Evolutionary conservation across 1,284 basidiomycete genomes (phyloP), one percentile per base, ranked within the genome.

Genomic region (Erythrobasidium hasegawianum): DNA sequence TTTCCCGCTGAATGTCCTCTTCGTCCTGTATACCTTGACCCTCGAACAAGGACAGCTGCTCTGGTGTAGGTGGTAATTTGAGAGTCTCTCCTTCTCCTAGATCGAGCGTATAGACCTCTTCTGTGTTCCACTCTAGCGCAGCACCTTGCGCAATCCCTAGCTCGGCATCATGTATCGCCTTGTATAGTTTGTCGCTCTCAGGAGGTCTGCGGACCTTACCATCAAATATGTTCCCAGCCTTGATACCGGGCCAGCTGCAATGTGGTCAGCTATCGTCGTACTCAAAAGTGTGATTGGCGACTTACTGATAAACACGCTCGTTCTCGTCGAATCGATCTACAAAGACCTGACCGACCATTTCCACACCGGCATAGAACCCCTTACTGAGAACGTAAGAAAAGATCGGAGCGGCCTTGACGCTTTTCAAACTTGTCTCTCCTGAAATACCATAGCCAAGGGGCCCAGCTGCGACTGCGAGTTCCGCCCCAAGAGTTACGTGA

Each of bases 401-500:
- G 5, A 81, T 76, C 0, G 80, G 79, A 0, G 77, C 75, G 14
- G 71, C 71, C n/a, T 58, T 26, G 3, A 24, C n/a, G 45, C 56
- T 58, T 33, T 81, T 80, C 22, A 74, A 59, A 0, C 82, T 81
- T 2, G 77, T 73, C 71, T 82, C 81, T 2, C 76, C 76, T 0
- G 77, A 77, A 2, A 78, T 79, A 1, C 81, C 82, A 0, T 78
- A 76, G 0, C 82, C 82, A 26, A 80, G 80, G 0, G 81, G 81
- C 0, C 82, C 82, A 0, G 81, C 80, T 0, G 79, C 80, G 1
- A 83, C 77, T 7, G 75, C 81, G 0, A 82, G 77, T 68, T 83
- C 81, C 0, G 79, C 75, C 0, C 81, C 81, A 4, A 83, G 69
- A 0, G 81, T 81, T 11, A 80, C 76, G 68, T 83, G 82, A 74